Percentiles rank a stretch among this genome's conserved stretches.
phyloP scores from a whole-genome alignment of 2,329 filamentous ascomycete genomes.

The Davidsoniella australis region DNA sequence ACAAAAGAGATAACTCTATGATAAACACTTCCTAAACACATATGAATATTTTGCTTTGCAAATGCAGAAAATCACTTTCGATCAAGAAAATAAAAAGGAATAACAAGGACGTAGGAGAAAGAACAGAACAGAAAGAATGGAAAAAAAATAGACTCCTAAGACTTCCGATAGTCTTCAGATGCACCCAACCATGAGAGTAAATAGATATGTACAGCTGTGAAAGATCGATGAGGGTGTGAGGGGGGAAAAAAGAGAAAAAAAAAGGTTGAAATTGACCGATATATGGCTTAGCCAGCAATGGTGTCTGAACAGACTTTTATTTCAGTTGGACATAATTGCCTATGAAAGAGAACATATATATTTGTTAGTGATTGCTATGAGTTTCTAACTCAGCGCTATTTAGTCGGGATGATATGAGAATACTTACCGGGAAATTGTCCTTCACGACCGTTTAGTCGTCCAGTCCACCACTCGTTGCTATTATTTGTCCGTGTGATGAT shows the following conservation, averaged over 20 bases:
- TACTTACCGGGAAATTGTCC: constrained; percentile 86
- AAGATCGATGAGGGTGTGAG: not conserved
- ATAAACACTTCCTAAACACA: no score
- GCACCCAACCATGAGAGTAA: no score
- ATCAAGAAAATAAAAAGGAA: no score
- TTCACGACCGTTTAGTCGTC: constrained; percentile 58
- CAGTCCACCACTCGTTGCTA: constrained; percentile 95
- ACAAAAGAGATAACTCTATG: no score
- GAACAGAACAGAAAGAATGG: no score
- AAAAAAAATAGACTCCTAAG: no score
- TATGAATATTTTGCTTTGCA: no score
- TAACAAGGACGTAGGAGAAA: no score
- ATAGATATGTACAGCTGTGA: no score
- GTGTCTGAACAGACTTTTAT: not conserved
- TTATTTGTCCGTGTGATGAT: constrained; percentile 71
- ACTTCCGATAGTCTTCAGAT: no score
- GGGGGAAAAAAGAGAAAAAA: not conserved
- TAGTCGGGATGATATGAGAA: not conserved
- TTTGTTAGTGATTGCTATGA: constrained; percentile 1
- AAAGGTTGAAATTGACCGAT: not conserved
- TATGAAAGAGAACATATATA: not conserved
- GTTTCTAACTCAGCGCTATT: not conserved
- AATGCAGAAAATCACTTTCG: no score
- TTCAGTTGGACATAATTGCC: constrained; percentile 8
- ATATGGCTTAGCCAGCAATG: no score